Percentiles rank a stretch among this genome's conserved stretches.
Conservation (phyloP, 768 basidiomycete genomes). For the Aureoboletus auriporus region DNA sequence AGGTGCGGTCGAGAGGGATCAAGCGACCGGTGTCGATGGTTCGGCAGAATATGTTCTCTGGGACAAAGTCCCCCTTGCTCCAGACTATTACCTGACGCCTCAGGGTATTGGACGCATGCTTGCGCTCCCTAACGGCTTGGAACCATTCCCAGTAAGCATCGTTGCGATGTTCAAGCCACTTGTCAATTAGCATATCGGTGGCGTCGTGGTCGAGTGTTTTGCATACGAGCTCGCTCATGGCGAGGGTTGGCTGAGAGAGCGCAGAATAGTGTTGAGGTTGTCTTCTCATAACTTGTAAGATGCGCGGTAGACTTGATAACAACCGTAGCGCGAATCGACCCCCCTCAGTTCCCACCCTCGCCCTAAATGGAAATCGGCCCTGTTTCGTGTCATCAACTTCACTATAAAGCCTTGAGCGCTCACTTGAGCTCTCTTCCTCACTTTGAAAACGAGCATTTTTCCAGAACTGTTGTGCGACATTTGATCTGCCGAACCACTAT, state of each 20-base stretch:
- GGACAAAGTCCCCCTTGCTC: constrained; percentile 71
- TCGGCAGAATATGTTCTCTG: constrained; percentile 76
- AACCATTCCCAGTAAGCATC: constrained; percentile 81
- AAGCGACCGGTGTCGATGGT: constrained; percentile 75
- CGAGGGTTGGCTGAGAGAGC: constrained; percentile 59
- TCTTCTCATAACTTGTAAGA: constrained; percentile 15
- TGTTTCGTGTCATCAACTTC: neutral
- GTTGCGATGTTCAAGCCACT: constrained; percentile 77
- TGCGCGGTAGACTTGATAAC: constrained; percentile 13
- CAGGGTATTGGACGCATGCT: constrained; percentile 48
- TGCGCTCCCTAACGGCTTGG: constrained; percentile 61
- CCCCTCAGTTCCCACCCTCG: constrained; percentile 14
- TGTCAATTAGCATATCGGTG: constrained; percentile 77
- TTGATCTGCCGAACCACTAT: constrained; percentile 6
- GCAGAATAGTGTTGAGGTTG: constrained; percentile 49
- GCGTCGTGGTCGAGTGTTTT: constrained; percentile 74
- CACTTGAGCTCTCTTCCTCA: too few species aligned
- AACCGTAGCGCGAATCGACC: neutral
- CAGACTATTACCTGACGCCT: constrained; percentile 48
- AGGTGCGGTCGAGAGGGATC: constrained; percentile 77
- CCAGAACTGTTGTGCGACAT: neutral
- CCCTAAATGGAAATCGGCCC: constrained; percentile 21
- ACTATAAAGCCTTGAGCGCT: too few species aligned
- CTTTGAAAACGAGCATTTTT: too few species aligned
- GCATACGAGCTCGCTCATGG: constrained; percentile 76